These are phyloP conservation scores for Ottelia alismoides DNA, from an alignment of 106 monocot genomes.

Conservation along the genomic window DNA sequence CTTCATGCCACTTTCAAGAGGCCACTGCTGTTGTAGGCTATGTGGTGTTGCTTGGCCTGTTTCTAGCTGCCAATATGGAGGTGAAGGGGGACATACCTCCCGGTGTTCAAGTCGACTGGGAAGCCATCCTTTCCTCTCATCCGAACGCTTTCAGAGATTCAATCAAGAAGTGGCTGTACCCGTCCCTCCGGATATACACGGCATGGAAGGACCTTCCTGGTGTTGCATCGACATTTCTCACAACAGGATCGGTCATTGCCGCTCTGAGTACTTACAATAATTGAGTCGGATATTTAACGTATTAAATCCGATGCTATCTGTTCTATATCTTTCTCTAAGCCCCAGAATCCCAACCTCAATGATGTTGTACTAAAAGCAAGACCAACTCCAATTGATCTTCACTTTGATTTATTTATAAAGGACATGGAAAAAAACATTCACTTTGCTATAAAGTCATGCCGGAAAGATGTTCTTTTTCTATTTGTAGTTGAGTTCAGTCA, in stretches of 20 bases:
- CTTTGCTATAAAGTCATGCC: no score
- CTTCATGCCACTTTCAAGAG: constrained; percentile 89
- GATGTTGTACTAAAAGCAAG: no score
- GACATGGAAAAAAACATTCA: no score
- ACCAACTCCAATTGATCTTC: no score
- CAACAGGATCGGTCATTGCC: constrained; percentile 68
- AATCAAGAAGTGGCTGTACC: constrained; percentile 63
- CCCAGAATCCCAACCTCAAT: no score
- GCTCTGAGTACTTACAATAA: constrained; percentile 46
- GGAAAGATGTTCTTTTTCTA: no score
- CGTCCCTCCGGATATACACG: constrained; percentile 44
- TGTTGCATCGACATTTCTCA: constrained; percentile 42
- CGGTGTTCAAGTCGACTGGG: constrained; percentile 88
- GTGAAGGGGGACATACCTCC: constrained; percentile 51
- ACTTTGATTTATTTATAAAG: no score
- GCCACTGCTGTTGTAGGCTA: constrained; percentile 78
- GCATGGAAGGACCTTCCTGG: constrained; percentile 79
- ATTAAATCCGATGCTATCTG: no score
- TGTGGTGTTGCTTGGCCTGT: constrained; percentile 57
- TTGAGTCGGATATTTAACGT: not conserved
- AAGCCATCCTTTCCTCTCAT: constrained; percentile 61
- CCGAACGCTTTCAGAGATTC: constrained; percentile 44
- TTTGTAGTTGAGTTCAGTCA: no score
- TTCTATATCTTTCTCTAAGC: no score
- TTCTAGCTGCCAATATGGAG: constrained; percentile 88